Base-by-base conservation (phyloP, 768 basidiomycete genomes). In the Crepidotus variabilis region DNA sequence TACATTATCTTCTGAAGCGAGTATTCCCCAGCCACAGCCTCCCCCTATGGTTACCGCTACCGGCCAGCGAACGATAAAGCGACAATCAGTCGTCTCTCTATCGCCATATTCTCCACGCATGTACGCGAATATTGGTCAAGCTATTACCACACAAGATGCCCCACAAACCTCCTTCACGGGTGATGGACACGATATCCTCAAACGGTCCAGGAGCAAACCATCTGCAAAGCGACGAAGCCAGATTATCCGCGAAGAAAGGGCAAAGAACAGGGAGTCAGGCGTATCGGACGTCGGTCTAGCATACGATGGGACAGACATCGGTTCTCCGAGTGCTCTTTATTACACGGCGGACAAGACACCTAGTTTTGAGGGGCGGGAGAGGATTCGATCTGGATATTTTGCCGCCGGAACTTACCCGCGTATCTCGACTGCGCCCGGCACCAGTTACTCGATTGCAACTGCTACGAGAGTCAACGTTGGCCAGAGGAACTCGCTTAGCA, bases 341-440 rank as follows among this genome's bases (percentile, higher is more conserved):
- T 67, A 70, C 54, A 56, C 67, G 52, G 59, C 62, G 47, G 54
- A 63, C 18, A 61, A 66, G 47, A 60, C 69, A 34, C 60, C 65
- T 45, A 33, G 71, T 63, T 49, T 59, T 63, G 82, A 80, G 55
- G 84, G 87, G 36, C 83, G 88, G 35, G 81, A 79, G 48, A 81
- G 80, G 34, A 84, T 89, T 60, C 86, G 88, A 66, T 87, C 87
- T 8, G 78, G 86, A 6, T 87, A 90, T 63, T 84, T 82, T 56
- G 78, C 80, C 8, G 75, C 80, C 3, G 76, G 81, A 6, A 68
- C 75, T 36, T 79, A 83, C 69, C 78, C 80, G 63, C 83, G 83
- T 43, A 73, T 75, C 23, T 86, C 86, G 13, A 72, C 74, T 18
- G 69, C 78, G 45, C 72, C 76, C 34, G 63, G 57, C 32, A 59